A percentile compares a stretch with the other conserved stretches of the same genome.
Evolutionary conservation across 1,284 basidiomycete species (phyloP).

Genomic region (Irpex sp.): DNA sequence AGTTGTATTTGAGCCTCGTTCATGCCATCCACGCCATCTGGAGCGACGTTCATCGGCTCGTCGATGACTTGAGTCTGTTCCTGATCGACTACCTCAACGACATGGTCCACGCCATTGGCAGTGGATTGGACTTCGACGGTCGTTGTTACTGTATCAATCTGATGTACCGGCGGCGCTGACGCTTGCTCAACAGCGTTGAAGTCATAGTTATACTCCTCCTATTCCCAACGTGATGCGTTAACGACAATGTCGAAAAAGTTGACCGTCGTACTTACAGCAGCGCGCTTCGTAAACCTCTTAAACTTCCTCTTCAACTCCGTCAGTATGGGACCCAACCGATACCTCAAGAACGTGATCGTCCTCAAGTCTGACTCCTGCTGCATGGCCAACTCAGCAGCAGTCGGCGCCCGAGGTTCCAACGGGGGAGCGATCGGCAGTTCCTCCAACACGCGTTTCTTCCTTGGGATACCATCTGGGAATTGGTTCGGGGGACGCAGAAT

Average conservation of each 20-base stretch:
- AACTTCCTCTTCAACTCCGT: constrained; percentile 91
- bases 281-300: constrained; percentile 85
- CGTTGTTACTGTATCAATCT: constrained; percentile 31
- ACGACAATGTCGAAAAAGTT: neutral
- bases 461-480: constrained; percentile 88
- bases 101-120: constrained; percentile 31
- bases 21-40: neutral
- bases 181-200: constrained; percentile 22
- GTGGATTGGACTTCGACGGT: constrained; percentile 38
- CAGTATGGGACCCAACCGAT: constrained; percentile 83
- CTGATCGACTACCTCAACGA: constrained; percentile 42
- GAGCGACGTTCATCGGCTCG: constrained; percentile 11
- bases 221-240: neutral
- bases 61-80: constrained; percentile 23
- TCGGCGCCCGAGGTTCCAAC: constrained; percentile 80
- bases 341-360: constrained; percentile 82
- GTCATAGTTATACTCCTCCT: constrained; percentile 76
- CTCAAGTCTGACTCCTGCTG: constrained; percentile 83
- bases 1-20: constrained; percentile 14
- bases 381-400: constrained; percentile 78
- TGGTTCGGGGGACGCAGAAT: constrained; percentile 77
- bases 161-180: constrained; percentile 5
- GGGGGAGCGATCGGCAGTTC: constrained; percentile 88
- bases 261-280: constrained; percentile 53
- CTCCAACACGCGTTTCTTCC: constrained; percentile 84